Percentiles rank a stretch among this genome's conserved stretches.
Evolutionary conservation across 768 basidiomycete genomes (phyloP).

Genomic region (Podaxis pistillaris): DNA sequence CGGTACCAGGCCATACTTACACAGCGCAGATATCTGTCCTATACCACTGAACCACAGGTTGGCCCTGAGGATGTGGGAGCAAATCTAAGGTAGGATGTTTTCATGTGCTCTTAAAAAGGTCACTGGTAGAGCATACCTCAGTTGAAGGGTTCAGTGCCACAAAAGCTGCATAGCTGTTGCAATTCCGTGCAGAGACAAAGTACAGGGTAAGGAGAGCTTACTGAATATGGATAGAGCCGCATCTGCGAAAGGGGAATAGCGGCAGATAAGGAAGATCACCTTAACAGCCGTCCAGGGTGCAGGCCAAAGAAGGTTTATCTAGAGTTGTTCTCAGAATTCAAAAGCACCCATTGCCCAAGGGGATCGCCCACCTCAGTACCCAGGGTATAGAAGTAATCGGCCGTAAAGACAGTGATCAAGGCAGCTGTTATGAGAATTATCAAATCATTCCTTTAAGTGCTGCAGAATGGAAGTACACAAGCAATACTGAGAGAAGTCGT

Average conservation of each 20-base stretch:
- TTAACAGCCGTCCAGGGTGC: conserved; percentile 1
- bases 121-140: neutral
- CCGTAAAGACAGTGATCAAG: neutral
- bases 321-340: neutral
- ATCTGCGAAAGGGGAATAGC: conserved; percentile 5
- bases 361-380: neutral
- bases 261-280: neutral
- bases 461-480: neutral
- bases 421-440: neutral
- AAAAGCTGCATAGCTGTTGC: neutral
- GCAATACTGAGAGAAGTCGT: neutral
- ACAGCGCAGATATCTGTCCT: too few species aligned
- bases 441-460: neutral
- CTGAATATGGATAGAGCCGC: neutral
- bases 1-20: too few species aligned
- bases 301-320: conserved; percentile 3
- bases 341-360: neutral
- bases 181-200: too few species aligned
- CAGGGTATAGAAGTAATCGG: conserved; percentile 3
- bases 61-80: too few species aligned
- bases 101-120: too few species aligned
- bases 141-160: neutral
- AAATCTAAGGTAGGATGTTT: too few species aligned
- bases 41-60: too few species aligned
- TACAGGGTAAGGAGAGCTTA: neutral